Base-by-base conservation (phyloP, 208 protist genomes). In the Naegleria lovaniensis region DNA sequence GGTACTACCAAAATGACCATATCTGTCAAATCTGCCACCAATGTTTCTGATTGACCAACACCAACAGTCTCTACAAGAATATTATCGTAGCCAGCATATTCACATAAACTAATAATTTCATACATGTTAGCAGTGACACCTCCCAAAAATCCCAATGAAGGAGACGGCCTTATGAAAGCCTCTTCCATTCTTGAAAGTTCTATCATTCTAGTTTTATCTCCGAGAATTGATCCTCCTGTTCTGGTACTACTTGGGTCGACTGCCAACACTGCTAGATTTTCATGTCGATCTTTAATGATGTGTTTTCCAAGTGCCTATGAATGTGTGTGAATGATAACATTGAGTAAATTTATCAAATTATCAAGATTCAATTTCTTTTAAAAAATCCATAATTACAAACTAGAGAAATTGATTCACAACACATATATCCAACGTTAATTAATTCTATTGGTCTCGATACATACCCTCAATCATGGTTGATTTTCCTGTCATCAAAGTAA, bases 41-140 rank as follows among this genome's bases (percentile, higher is more conserved):
- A 16, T 25, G 16, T 95, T 84, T 96, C 96, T 55, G 93, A 95
- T 93, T 97, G 95, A 9, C 97, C 97, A 0, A 99, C 98, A 33
- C 98, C 98, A 41, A 99, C 97, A 13, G 98, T 99, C 75, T 99
- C 98, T 2, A 99, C 93, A n/a, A 99, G 91, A 33, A 98, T 92
- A 0, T 96, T 94, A 75, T 98, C 96, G 90, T 97, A 98, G 5
- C 95, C 95, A 0, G 96, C 96, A 6, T 92, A 94, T 92, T 99
- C 98, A 92, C 97, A 97, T 52, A 99, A 91, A 39, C 95, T 91
- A 43, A 98, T 94, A 22, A 96, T 94, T 88, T 99, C 97, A 90
- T 94, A 96, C 36, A 97, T 98, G 41, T 95, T 93, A 38, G 94
- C 92, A 59, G 96, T 96, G 19, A 98, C 96, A n/a, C 96, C 96